These are phyloP conservation scores for Yamadazyma olivae DNA, from an alignment of 805 yeast genomes.

Conservation along the genomic window DNA sequence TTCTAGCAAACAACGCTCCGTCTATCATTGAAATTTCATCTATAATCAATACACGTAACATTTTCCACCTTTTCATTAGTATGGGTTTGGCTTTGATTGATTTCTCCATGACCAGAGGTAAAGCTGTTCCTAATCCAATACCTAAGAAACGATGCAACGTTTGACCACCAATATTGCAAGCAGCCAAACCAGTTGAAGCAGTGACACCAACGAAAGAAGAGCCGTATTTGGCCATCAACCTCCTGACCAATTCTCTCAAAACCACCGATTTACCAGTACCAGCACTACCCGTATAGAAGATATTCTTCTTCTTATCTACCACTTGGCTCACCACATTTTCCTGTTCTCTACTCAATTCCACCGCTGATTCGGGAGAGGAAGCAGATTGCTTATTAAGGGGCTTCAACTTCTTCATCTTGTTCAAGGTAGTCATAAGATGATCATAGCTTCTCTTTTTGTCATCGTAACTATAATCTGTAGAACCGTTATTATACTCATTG, in stretches of 20 bases:
- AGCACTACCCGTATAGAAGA: slow-evolving; percentile 81
- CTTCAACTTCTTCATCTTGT: slow-evolving; percentile 6
- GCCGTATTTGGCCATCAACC: slow-evolving; percentile 43
- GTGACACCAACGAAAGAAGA: slow-evolving; percentile 69
- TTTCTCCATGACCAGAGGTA: slow-evolving; percentile 42
- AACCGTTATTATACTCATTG: background rate
- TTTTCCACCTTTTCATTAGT: slow-evolving; percentile 57
- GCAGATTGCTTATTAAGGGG: background rate
- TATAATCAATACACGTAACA: slow-evolving; percentile 67
- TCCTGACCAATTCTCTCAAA: slow-evolving; percentile 58
- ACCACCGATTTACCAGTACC: slow-evolving; percentile 86
- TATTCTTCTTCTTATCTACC: slow-evolving; percentile 46
- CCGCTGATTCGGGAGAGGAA: background rate
- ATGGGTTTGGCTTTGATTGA: slow-evolving; percentile 47
- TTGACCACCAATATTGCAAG: slow-evolving; percentile 87
- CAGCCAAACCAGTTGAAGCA: slow-evolving; percentile 96
- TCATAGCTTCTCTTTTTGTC: slow-evolving; percentile 9
- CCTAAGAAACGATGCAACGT: slow-evolving; percentile 87
- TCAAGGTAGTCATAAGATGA: slow-evolving; percentile 3
- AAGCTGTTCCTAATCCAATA: slow-evolving; percentile 70
- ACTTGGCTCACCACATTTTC: slow-evolving; percentile 47
- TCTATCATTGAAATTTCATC: slow-evolving; percentile 97
- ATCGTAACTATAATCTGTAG: background rate
- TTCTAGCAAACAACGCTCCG: slow-evolving; percentile 69
- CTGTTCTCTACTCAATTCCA: slow-evolving; percentile 41